Evolutionary conservation across 192 early-diverging fungal genomes (phyloP), one percentile per base, ranked within the genome.

Genomic region (Podila epicladia): DNA sequence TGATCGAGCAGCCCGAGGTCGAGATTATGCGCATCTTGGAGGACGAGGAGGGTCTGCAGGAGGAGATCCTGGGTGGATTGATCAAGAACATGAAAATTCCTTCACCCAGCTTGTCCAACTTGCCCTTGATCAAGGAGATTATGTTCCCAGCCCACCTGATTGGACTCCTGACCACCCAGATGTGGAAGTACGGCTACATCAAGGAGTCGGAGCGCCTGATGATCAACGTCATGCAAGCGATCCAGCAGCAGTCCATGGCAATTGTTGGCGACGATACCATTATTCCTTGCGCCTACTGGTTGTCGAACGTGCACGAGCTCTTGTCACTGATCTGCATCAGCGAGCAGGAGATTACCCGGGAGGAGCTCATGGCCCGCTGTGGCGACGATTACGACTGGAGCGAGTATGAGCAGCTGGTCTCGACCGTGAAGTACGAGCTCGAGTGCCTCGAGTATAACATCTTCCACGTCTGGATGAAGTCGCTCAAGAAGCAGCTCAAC

Each of bases 391-490:
- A 89, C 62, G 86, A 88, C 63, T 91, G 89, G 85, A 84, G 84
- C 58, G 92, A 96, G 61, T 88, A 88, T 65, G 94, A 95, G 79
- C 92, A 93, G 60, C 83, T 93, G 4, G 92, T 98, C 63, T 92
- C 93, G 62, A 94, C 95, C 26, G 91, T 96, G 64, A 93, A 95
- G 78, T 92, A 89, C 82, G 96, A 98, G 63, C 86, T 98, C 32
- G 94, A 99, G 83, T 91, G 94, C 69, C 83, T 99, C 31, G 89
- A 98, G 62, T 91, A 95, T 41, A 95, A 97, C 64, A 97, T 98
- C 67, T 98, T 96, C 90, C 96, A 96, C 86, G 95, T 95, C 24
- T 98, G 97, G 97, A 95, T 98, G 91, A 97, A 96, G 83, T 95
- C 97, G 62, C 88, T 98, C 72, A 97, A 98, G 84, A 99, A 98